Conservation (phyloP, 345 rosid species). For the Psidium guajava region DNA sequence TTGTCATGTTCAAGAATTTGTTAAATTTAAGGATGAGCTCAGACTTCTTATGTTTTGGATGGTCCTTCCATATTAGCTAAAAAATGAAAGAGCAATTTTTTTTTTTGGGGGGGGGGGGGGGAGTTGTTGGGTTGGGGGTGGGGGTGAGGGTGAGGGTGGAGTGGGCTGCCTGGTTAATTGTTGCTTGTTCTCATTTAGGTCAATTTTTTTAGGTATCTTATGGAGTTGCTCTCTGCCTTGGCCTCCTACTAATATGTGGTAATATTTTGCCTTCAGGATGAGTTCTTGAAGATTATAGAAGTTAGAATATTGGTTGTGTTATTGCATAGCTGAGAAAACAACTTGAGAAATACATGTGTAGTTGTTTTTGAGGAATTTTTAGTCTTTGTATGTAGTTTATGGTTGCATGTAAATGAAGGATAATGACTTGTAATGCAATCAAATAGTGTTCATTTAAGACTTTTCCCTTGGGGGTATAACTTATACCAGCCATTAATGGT, state of each 20-base stretch:
- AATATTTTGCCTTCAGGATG: background rate
- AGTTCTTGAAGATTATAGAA: background rate
- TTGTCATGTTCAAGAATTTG: background rate
- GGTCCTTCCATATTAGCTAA: background rate
- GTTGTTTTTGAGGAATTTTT: background rate
- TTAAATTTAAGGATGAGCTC: background rate
- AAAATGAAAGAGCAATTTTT: background rate
- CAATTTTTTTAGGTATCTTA: background rate
- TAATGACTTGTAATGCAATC: background rate
- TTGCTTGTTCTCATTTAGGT: background rate
- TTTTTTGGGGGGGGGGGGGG: too few relatives aligned
- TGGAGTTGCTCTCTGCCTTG: background rate
- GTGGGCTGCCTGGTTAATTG: background rate
- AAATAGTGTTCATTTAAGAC: background rate
- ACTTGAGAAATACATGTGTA: background rate
- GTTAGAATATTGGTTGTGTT: background rate
- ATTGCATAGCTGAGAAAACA: background rate
- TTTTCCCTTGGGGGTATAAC: background rate
- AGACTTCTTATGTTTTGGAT: background rate
- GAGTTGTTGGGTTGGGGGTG: background rate
- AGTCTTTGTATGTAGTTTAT: background rate
- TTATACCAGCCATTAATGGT: background rate
- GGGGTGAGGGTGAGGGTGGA: background rate
- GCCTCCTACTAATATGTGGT: background rate
- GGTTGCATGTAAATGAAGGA: background rate